phyloP scores from a whole-genome alignment of 257 asterid genomes.

The Linderniella brevidens region DNA sequence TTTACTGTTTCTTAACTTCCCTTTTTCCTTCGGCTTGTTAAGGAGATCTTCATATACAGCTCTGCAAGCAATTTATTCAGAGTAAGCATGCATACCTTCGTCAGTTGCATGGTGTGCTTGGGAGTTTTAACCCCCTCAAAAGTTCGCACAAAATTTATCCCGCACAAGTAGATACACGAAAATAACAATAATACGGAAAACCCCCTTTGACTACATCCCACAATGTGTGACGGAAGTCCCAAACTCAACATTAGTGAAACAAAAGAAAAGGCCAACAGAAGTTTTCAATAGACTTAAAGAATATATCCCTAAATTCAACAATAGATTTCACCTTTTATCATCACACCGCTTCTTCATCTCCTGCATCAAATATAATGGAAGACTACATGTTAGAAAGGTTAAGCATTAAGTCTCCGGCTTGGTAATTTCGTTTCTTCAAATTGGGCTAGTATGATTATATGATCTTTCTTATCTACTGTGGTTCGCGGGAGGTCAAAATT shows the following conservation, averaged over 20 bases:
- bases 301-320: not conserved
- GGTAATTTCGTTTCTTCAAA: not conserved
- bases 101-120: too few species aligned
- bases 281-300: too few species aligned
- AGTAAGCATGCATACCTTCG: not conserved
- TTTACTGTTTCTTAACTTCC: conserved; percentile 42
- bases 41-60: conserved; percentile 33
- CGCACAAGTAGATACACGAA: conserved; percentile 7
- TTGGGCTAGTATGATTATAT: not conserved
- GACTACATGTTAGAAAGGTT: not conserved
- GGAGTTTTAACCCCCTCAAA: too few species aligned
- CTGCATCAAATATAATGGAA: conserved; percentile 27
- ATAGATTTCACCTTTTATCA: conserved; percentile 43
- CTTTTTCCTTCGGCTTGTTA: conserved; percentile 51
- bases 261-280: too few species aligned
- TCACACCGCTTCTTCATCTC: conserved; percentile 94
- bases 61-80: conserved; percentile 17
- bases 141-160: too few species aligned
- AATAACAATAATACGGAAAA: conserved; percentile 6
- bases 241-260: too few species aligned
- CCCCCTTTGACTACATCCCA: too few species aligned
- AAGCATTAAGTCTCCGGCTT: not conserved
- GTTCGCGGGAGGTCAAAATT: not conserved
- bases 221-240: too few species aligned
- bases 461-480: too few species aligned